phyloP scores from a whole-genome alignment of 2,329 filamentous ascomycete species.

The Diaporthe helianthi region DNA sequence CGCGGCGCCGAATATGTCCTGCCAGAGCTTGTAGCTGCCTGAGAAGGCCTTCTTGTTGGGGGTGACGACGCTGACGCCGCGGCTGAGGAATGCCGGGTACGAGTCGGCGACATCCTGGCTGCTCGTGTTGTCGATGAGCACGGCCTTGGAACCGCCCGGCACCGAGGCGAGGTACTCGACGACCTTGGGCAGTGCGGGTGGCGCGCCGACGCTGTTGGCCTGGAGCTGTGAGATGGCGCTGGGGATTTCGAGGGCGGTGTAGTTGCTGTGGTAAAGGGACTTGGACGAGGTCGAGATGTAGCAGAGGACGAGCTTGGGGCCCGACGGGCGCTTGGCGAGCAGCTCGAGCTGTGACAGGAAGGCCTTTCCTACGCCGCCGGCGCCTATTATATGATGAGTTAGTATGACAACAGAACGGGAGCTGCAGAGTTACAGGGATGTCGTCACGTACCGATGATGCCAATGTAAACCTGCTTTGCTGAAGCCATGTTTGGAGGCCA shows the following conservation, averaged over 20 bases:
- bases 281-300: conserved; percentile 88
- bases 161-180: conserved; percentile 79
- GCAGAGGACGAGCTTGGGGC: conserved; percentile 76
- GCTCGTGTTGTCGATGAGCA: conserved; percentile 96
- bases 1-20: conserved; percentile 81
- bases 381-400: conserved; percentile 62
- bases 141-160: conserved; percentile 68
- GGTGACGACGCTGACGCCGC: conserved; percentile 89
- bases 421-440: neutral
- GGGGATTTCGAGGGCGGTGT: conserved; percentile 67
- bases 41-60: conserved; percentile 99
- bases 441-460: conserved; percentile 49
- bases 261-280: conserved; percentile 77
- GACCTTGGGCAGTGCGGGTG: conserved; percentile 73
- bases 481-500: conserved; percentile 38
- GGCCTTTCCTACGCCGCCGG: conserved; percentile 89
- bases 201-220: conserved; percentile 45
- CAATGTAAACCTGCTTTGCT: conserved; percentile 49
- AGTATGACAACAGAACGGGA: neutral
- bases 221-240: conserved; percentile 30
- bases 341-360: conserved; percentile 83
- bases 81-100: conserved; percentile 82
- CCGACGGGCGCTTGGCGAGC: conserved; percentile 70
- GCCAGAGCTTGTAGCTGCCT: conserved; percentile 80
- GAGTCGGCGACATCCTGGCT: conserved; percentile 82